Evolutionary conservation across 2,329 filamentous ascomycete species (phyloP), one percentile per base, ranked within the genome.

Genomic region (Venturia nashicola): DNA sequence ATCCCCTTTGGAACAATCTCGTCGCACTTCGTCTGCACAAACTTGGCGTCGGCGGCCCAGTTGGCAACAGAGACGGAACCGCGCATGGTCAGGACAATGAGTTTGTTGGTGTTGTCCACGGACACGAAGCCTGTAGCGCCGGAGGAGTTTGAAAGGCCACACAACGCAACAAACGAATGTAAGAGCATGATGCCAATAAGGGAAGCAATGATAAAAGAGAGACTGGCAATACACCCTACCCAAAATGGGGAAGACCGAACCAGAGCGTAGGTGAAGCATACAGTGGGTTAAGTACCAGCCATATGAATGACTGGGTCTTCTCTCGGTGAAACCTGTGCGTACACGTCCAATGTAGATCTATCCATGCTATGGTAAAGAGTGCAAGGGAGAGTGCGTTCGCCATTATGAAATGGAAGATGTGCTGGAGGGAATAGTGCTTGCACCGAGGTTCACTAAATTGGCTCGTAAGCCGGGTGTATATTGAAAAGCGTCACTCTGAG

Each of bases 51-150:
- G 62, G 83, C 77, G 68, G 87, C 76, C 79, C 80, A 87, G 78
- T 88, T 88, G 61, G 79, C 79, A 65, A 86, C 68, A 51, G 81
- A 83, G 65, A 73, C 72, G 60, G 81, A 82, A 67, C 87, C 86
- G 46, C 84, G 81, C 74, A 86, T 78, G 42, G 83, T 78, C 54
- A 87, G 71, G 59, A 88, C 82, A 65, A 89, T 83, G 64, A 82
- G 75, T 64, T 72, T 65, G 67, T 79, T 78, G 36, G 78, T 79
- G 5, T 69, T 68, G 68, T 81, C 79, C 23, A 71, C 72, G 12
- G 77, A 78, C 2, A 81, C 70, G 71, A 77, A 81, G 23, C 79
- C 79, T 0, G 79, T 78, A 0, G 77, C 72, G 65, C 80, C 78
- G 3, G 76, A 18, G 32, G 34, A 61, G 12, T 39, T 12, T 46